Conservation (phyloP, 1,139 yeast genomes). For the Diutina mesorugosa region DNA sequence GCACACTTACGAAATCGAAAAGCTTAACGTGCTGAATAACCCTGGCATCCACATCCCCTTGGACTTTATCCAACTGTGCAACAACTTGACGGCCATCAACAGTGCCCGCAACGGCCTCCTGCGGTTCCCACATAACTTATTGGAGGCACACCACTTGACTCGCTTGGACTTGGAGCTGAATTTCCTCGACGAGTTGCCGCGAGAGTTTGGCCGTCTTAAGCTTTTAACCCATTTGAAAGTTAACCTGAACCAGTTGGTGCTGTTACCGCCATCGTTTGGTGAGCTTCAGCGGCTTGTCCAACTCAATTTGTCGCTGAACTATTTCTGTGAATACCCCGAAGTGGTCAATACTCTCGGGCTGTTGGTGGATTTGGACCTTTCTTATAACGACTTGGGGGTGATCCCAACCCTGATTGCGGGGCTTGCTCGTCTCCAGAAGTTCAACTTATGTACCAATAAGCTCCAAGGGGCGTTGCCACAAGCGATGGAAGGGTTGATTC, state of each 20-base stretch:
- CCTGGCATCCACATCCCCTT: slow-evolving; percentile 76
- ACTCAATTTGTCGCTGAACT: slow-evolving; percentile 73
- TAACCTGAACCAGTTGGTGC: slow-evolving; percentile 60
- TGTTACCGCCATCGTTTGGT: slow-evolving; percentile 52
- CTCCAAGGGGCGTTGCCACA: slow-evolving; percentile 45
- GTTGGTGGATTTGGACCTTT: slow-evolving; percentile 60
- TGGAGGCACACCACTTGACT: slow-evolving; percentile 57
- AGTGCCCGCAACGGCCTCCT: slow-evolving; percentile 67
- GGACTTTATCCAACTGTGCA: slow-evolving; percentile 78
- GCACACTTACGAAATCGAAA: slow-evolving; percentile 71
- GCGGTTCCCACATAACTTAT: slow-evolving; percentile 59
- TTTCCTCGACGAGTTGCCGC: slow-evolving; percentile 52
- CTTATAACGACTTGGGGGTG: slow-evolving; percentile 58
- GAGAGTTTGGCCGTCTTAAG: slow-evolving; percentile 37
- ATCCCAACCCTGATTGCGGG: slow-evolving; percentile 55
- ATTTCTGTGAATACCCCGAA: slow-evolving; percentile 56
- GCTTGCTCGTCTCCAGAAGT: slow-evolving; percentile 46
- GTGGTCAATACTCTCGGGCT: slow-evolving; percentile 50
- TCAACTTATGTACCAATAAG: slow-evolving; percentile 66
- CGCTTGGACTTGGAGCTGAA: slow-evolving; percentile 71
- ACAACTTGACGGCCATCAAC: slow-evolving; percentile 51
- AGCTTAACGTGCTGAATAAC: slow-evolving; percentile 75
- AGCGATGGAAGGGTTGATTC: slow-evolving; percentile 36
- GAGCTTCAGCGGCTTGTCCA: slow-evolving; percentile 41
- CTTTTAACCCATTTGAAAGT: slow-evolving; percentile 46